Percentiles rank a stretch among this genome's conserved stretches.
These are phyloP conservation scores for Ogataea chonburiensis DNA, from an alignment of 805 yeast genomes.

Conservation along the genomic window DNA sequence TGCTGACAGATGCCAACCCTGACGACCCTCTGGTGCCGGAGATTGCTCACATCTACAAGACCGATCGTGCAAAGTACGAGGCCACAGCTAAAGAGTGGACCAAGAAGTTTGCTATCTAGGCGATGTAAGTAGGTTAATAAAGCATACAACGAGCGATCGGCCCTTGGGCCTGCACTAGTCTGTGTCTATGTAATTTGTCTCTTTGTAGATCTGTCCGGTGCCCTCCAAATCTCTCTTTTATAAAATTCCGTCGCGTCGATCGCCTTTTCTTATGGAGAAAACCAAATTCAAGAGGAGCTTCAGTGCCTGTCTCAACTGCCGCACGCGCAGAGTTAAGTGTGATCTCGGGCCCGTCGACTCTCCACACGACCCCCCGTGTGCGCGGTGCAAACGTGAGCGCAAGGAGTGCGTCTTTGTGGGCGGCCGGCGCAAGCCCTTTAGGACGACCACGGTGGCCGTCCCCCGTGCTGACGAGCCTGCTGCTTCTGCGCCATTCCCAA, in stretches of 20 bases:
- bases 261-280: slow-evolving; percentile 14
- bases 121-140: slow-evolving; percentile 13
- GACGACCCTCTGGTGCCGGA: slow-evolving; percentile 99
- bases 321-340: slow-evolving; percentile 81
- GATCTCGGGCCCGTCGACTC: slow-evolving; percentile 74
- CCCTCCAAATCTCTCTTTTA: neutral
- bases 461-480: slow-evolving; percentile 9
- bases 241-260: slow-evolving; percentile 12
- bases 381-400: slow-evolving; percentile 78
- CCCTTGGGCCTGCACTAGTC: too few relatives aligned
- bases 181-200: neutral
- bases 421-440: slow-evolving; percentile 45
- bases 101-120: slow-evolving; percentile 88
- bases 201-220: neutral
- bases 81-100: slow-evolving; percentile 99
- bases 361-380: slow-evolving; percentile 81
- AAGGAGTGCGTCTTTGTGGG: slow-evolving; percentile 70
- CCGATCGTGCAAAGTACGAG: slow-evolving; percentile 90
- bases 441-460: too few relatives aligned
- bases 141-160: slow-evolving; percentile 11
- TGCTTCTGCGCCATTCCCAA: neutral
- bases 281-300: slow-evolving; percentile 60
- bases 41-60: slow-evolving; percentile 94
- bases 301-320: slow-evolving; percentile 82
- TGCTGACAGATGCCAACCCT: slow-evolving; percentile 96